Evolutionary conservation across 805 yeast genomes (phyloP), one percentile per base, ranked within the genome.

Genomic region (Barnettozyma botsteinii): DNA sequence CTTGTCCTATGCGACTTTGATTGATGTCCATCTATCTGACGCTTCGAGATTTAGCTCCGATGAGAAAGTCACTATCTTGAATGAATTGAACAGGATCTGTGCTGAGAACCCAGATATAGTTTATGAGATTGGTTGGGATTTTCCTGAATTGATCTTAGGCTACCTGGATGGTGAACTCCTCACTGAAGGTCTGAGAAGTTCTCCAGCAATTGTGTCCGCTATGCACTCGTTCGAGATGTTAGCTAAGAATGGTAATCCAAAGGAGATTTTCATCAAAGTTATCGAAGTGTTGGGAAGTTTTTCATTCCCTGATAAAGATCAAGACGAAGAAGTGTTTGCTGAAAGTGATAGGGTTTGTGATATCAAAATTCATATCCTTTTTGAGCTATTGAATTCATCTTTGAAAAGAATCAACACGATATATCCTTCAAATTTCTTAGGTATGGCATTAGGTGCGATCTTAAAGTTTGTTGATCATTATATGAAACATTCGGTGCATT

Each of bases 111-210:
- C 69, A 14, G 70, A 69, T 10, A 60, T 86, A 23, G 66, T 79
- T 0, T 67, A 72, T 32, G 83, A 81, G 49, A 77, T 88, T 45
- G 95, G 95, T 2, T 89, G 97, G 97, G 97, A 89, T 59, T 56
- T 89, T n/a, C 96, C 96, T 1, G 72, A 70, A 24, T 61, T 85
- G 37, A 49, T 89, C 7, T 52, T 86, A 33, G 67, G 68, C 9
- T 84, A 71, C 56, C 56, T 81, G n/a, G 65, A 65, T 20, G 39
- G 54, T 7, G 61, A 60, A 12, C 51, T 77, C 65, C 45, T 63
- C 55, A 41, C 62, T 51, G 58, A 69, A n/a, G 70, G 57, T 69
- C 42, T 59, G 70, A 31, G 11, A n/a, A 27, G 23, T 5, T 25
- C 27, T 20, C 23, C 15, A 33, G 14, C 35, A 23, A 14, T 14